Evolutionary conservation across 2,329 filamentous ascomycete genomes (phyloP), one percentile per base, ranked within the genome.

Genomic region (Coniochaeta sp.): DNA sequence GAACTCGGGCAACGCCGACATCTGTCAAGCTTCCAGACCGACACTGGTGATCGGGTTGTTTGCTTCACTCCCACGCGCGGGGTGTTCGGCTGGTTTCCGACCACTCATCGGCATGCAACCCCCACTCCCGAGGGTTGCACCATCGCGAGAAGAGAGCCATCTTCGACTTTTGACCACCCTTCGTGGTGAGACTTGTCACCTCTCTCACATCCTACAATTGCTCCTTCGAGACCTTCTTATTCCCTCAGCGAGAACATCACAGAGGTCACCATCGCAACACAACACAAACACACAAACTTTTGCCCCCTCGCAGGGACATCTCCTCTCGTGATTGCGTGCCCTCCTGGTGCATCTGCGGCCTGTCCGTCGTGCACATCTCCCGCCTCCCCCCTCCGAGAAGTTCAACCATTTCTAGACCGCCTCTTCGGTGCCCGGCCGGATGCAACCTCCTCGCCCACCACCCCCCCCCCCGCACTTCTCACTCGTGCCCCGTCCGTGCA

Each of bases 291-390:
- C 5, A 3, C 20, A 18, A 26, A n/a, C n/a, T 2, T 24, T 42
- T 8, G 38, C 38, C 20, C 24, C 45, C 28, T 31, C 45, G 45
- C 45, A 48, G 45, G 24, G 20, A 18, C 26, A 18, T 28, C 18
- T 24, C 20, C 45, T 22, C 45, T 48, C 45, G 45, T 48, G 45
- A 48, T 48, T n/a, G 45, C 42, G 33, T 14, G 38, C 38, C 26
- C 5, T 13, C 16, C 16, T 38, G 16, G 18, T 38, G 20, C 18
- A 42, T 14, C 20, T 42, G 38, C 38, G 26, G 22, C 20, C 20
- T n/a, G n/a, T n/a, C 18, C 35, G 6, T 10, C 7, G 18, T 24
- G 35, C 35, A 40, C 20, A 13, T 16, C 8, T 24, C 35, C 12
- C 35, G 18, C 18, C 33, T 3, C 33, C 2, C 33, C 13, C 18